Conservation (phyloP, 2,329 filamentous ascomycete genomes). For the Magnaporthales sp. region DNA sequence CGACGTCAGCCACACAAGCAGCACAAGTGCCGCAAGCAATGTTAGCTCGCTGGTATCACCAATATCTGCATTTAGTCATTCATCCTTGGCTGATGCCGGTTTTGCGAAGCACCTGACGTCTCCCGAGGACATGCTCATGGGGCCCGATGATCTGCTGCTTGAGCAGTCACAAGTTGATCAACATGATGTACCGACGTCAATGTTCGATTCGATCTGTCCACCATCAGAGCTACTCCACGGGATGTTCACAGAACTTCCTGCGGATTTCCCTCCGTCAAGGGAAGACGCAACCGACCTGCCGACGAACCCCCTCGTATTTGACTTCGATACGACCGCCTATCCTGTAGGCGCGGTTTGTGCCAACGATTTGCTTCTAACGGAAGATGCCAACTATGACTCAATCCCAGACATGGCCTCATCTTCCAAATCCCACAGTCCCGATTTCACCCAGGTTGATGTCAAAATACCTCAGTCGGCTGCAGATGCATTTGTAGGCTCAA, state of each 20-base stretch:
- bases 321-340: constrained; percentile 23
- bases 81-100: constrained; percentile 30
- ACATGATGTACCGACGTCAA: constrained; percentile 10
- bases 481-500: constrained; percentile 29
- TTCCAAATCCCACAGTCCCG: not conserved
- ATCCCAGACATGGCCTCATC: not conserved
- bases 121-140: constrained; percentile 30
- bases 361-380: constrained; percentile 26
- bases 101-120: constrained; percentile 36
- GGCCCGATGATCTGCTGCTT: constrained; percentile 19
- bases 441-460: not conserved
- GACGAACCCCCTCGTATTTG: constrained; percentile 26
- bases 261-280: constrained; percentile 25
- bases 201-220: constrained; percentile 15
- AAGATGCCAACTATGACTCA: not conserved
- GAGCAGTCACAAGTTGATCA: constrained; percentile 15
- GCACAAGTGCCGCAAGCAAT: constrained; percentile 27
- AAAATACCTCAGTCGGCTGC: not conserved
- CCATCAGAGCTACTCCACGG: constrained; percentile 17
- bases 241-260: constrained; percentile 32
- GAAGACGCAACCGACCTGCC: constrained; percentile 17
- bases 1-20: constrained; percentile 20
- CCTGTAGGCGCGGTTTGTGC: constrained; percentile 13
- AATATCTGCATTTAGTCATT: constrained; percentile 32
- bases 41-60: constrained; percentile 34